Conservation (phyloP, 2,329 filamentous ascomycete genomes). For the Didymella segeticola region DNA sequence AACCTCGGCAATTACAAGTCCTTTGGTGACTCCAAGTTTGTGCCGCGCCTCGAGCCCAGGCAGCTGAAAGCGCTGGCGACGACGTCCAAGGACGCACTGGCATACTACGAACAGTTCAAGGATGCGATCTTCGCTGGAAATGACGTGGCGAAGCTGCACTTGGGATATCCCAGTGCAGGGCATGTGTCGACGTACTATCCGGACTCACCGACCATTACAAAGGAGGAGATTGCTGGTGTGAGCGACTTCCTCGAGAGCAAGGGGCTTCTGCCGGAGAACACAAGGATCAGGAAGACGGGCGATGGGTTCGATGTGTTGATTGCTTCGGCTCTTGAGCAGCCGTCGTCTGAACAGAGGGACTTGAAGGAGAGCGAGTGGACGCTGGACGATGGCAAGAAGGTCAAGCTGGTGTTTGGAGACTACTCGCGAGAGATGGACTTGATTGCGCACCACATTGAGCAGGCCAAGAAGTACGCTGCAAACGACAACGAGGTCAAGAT, state of each 20-base stretch:
- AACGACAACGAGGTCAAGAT: slow-evolving; percentile 55
- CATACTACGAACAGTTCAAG: slow-evolving; percentile 54
- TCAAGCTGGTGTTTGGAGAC: slow-evolving; percentile 56
- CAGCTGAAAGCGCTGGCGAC: slow-evolving; percentile 55
- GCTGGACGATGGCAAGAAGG: slow-evolving; percentile 55
- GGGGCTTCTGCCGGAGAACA: slow-evolving; percentile 58
- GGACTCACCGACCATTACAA: slow-evolving; percentile 56
- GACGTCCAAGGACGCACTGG: slow-evolving; percentile 47
- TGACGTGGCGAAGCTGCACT: slow-evolving; percentile 52
- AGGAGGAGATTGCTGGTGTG: slow-evolving; percentile 55
- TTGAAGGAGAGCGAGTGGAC: slow-evolving; percentile 55
- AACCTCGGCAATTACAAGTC: slow-evolving; percentile 62
- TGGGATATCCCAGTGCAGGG: slow-evolving; percentile 58
- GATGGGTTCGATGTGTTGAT: slow-evolving; percentile 57
- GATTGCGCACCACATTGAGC: slow-evolving; percentile 54
- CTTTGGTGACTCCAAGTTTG: slow-evolving; percentile 59
- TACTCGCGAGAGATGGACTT: slow-evolving; percentile 55
- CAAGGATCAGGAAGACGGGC: slow-evolving; percentile 54
- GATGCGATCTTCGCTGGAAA: slow-evolving; percentile 54
- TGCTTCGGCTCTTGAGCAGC: slow-evolving; percentile 54
- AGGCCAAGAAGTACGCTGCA: slow-evolving; percentile 56
- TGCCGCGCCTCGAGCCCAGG: slow-evolving; percentile 54
- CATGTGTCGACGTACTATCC: slow-evolving; percentile 61
- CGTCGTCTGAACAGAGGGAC: slow-evolving; percentile 50
- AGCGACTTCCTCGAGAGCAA: slow-evolving; percentile 56